Conservation (phyloP, 2,329 filamentous ascomycete genomes). For the Botrytis paeoniae region DNA sequence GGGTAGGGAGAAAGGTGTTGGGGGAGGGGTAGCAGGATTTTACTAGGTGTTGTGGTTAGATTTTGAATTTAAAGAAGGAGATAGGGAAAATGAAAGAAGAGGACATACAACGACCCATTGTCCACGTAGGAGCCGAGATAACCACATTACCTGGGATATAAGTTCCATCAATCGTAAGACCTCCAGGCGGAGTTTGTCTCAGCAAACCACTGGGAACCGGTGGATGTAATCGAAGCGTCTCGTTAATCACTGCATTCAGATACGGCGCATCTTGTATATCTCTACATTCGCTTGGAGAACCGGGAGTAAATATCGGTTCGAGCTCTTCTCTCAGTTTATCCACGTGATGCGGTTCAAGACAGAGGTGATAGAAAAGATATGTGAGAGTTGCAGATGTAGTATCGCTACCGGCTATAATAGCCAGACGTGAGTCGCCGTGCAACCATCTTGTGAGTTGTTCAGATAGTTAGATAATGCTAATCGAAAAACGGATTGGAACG, state of each 20-base stretch:
- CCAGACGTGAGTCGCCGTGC: constrained; percentile 27
- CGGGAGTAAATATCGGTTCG: constrained; percentile 5
- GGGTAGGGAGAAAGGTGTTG: constrained; percentile 37
- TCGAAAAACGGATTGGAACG: background rate
- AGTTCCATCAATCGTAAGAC: constrained; percentile 26
- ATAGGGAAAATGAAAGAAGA: too few relatives aligned
- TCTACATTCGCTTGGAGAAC: constrained; percentile 20
- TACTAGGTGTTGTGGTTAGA: background rate
- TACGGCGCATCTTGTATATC: constrained; percentile 15
- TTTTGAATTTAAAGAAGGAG: too few relatives aligned
- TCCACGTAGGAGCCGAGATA: constrained; percentile 21
- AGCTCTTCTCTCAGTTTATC: constrained; percentile 26
- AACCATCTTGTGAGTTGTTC: constrained; percentile 21
- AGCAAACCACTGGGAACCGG: constrained; percentile 28
- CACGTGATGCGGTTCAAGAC: constrained; percentile 20
- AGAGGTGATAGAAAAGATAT: constrained; percentile 41
- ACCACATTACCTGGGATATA: constrained; percentile 23
- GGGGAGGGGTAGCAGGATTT: constrained; percentile 22
- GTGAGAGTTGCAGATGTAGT: constrained; percentile 43
- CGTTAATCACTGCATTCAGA: constrained; percentile 28
- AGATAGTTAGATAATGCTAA: constrained; percentile 9
- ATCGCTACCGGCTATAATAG: constrained; percentile 43
- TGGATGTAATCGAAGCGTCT: constrained; percentile 25
- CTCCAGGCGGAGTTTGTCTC: constrained; percentile 40
- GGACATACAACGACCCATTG: constrained; percentile 24